Base-by-base conservation (phyloP, 148 eudicot species). In the Rhododendron griersonianum region DNA sequence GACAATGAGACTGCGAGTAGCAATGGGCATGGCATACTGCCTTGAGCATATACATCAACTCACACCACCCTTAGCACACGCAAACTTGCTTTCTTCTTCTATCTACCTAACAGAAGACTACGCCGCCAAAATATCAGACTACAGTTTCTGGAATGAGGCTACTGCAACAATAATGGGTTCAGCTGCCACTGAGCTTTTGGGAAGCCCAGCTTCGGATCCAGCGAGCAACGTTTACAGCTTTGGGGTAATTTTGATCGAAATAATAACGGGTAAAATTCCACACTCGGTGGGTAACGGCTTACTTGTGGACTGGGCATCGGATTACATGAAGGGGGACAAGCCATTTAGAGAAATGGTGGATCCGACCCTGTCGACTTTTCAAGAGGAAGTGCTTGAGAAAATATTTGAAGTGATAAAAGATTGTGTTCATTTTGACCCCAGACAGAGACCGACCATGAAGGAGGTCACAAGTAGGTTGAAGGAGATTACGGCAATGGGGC, bases 1-100 rank as follows among this genome's bases (percentile, higher is more conserved):
- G 99, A 74, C 50, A 55, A 90, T 84, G 90, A 91, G 99, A 76
- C 47, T 97, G 83, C 92, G 98, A 71, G 90, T 95, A 88, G 86
- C 91, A 6, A 93, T 95, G 96, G 99, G 99, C 33, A 86, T 94
- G 84, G 98, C 98, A 63, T 97, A 95, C 90, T 95, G 98, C 92
- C 91, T 97, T 3, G 96, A 95, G 74, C 90, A 95, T 81, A 90
- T 94, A 93, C 99, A 97, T 92, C 91, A 93, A 69, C 92, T 95
- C 80, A 83, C 84, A 44, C 98, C 98, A 21, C 92, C 94, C 13
- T 80, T 91, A 81, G 79, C 93, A 85, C 98, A 92, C 84, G 82
- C 88, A 77, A 92, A 93, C 85, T 87, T 97, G 57, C 93, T 90
- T 16, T 95, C 99, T 37, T 93, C 95, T 15, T 90, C 98, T 9